Evolutionary conservation across 306 rosid genomes (phyloP), one percentile per base, ranked within the genome.

Genomic region (Elaeagnus macrophylla): DNA sequence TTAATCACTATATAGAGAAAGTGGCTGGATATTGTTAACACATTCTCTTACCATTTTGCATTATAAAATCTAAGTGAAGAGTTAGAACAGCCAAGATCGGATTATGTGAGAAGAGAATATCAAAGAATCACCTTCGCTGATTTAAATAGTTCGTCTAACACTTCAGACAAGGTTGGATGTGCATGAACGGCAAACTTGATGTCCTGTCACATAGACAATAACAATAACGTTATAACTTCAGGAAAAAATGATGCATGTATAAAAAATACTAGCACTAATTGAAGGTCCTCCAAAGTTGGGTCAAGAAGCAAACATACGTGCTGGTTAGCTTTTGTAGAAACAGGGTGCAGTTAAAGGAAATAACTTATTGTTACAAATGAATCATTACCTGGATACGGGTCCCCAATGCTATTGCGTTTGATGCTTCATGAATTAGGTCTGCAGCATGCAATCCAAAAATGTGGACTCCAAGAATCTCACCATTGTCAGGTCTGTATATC

Each of bases 391-490:
- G 95, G 77, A 91, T 80, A 35, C 86, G 83, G 39, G 96, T 86
- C 53, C 94, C 94, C 53, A 91, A 65, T 43, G 96, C 95, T 37
- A 91, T 86, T 38, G 96, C 96, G 53, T 91, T 91, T 53, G 99
- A 91, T 58, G 96, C 99, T 83, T 91, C 99, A 10, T 91, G 99
- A 56, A 91, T 91, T 60, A 91, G 99, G 75, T 91, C 99, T 18
- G 99, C 99, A n/a, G 99, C 99, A 54, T 91, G 99, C 81, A 91
- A 72, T 68, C 99, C 99, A 48, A 91, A 87, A 61, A 91, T 91
- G 58, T 91, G 99, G 54, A 87, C 99, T 42, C 99, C 99, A 20
- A 91, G 83, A 43, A 91, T 91, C 80, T 87, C 99, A 46, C 99
- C 99, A 16, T 73, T 84, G 76, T 91, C 99, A n/a, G 99, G 95